These are phyloP conservation scores for Passalora sequoiae DNA, from an alignment of 2,329 filamentous ascomycete species.

Conservation along the genomic window DNA sequence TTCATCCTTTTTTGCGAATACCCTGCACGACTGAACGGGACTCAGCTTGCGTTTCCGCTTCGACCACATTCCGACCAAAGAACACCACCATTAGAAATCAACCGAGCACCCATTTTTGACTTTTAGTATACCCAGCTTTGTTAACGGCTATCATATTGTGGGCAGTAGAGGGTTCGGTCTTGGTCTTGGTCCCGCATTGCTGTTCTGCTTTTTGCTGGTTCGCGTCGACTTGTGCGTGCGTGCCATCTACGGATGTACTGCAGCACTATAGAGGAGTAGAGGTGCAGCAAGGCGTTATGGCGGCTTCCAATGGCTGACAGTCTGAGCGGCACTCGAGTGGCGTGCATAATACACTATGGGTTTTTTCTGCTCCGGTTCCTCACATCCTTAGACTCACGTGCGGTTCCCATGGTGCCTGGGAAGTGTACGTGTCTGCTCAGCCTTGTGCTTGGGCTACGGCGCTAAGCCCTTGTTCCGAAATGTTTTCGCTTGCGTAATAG, in stretches of 20 bases:
- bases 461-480: background rate
- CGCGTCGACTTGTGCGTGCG: background rate
- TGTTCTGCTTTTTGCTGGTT: too few species aligned
- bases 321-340: background rate
- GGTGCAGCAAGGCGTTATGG: background rate
- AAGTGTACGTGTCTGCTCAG: background rate
- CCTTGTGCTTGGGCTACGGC: background rate
- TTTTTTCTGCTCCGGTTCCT: background rate
- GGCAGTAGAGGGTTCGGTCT: background rate
- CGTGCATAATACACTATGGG: background rate
- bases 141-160: background rate
- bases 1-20: background rate
- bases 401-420: too few species aligned
- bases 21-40: background rate
- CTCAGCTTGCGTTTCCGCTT: too few species aligned
- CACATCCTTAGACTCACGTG: too few species aligned
- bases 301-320: background rate
- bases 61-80: background rate
- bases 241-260: background rate
- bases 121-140: conserved; percentile 1
- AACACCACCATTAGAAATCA: too few species aligned
- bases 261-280: conserved; percentile 1
- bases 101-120: too few species aligned
- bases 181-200: too few species aligned
- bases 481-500: background rate